phyloP scores from a whole-genome alignment of 768 basidiomycete species.

The Boletus edulis region DNA sequence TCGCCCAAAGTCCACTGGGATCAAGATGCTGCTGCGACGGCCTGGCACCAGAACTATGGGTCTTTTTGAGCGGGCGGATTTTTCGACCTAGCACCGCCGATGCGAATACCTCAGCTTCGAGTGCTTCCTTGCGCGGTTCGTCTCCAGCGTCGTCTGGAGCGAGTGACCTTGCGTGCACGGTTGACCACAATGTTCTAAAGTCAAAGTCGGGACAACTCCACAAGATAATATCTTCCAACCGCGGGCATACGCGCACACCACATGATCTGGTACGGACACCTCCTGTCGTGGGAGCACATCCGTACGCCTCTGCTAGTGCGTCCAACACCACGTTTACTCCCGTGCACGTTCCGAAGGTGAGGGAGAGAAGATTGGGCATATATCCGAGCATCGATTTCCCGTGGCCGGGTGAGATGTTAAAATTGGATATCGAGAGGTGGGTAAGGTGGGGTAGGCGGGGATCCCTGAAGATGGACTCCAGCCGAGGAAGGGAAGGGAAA shows the following conservation, averaged over 20 bases:
- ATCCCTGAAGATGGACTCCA: constrained; percentile 55
- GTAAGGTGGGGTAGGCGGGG: constrained; percentile 51
- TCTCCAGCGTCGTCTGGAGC: constrained; percentile 13
- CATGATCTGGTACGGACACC: constrained; percentile 19
- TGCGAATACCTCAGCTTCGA: constrained; percentile 21
- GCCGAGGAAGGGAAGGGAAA: constrained; percentile 40
- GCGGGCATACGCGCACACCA: constrained; percentile 48
- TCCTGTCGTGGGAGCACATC: constrained; percentile 12
- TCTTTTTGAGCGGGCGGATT: constrained; percentile 38
- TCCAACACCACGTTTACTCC: constrained; percentile 42
- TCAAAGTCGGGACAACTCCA: constrained; percentile 50
- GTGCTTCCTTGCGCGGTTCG: constrained; percentile 7
- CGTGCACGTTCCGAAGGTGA: constrained; percentile 47
- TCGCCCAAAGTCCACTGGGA: constrained; percentile 10
- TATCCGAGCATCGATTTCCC: constrained; percentile 48
- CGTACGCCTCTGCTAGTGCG: constrained; percentile 39
- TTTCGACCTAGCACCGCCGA: constrained; percentile 27
- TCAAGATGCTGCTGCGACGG: constrained; percentile 11
- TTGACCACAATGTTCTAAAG: constrained; percentile 34
- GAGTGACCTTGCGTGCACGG: constrained; percentile 35
- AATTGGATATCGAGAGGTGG: constrained; percentile 48
- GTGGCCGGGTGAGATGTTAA: constrained; percentile 39
- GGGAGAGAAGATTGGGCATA: constrained; percentile 46
- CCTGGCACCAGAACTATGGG: constrained; percentile 12
- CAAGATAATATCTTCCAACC: constrained; percentile 48